Percentiles rank a stretch among this genome's conserved stretches.
These are phyloP conservation scores for Globisporangium nagaii DNA, from an alignment of 352 stramenopile species.

Conservation along the genomic window DNA sequence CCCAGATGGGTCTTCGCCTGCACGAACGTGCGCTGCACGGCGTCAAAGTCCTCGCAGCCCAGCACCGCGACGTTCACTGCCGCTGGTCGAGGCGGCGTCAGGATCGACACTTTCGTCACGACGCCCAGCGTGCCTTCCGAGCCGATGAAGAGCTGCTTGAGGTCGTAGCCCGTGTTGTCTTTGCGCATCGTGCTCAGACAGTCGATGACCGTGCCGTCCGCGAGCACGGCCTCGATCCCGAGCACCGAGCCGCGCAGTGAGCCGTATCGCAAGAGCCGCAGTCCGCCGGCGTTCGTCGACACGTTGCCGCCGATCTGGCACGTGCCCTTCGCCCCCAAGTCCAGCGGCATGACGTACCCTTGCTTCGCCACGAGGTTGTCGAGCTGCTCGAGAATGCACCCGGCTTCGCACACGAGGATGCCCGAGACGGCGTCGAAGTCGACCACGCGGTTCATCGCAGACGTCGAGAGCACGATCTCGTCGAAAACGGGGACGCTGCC, in stretches of 20 bases:
- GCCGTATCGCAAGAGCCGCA: slow-evolving; percentile 93
- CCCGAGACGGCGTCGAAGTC: slow-evolving; percentile 85
- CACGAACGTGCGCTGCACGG: slow-evolving; percentile 75
- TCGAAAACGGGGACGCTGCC: slow-evolving; percentile 88
- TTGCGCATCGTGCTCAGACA: slow-evolving; percentile 92
- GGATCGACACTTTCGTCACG: slow-evolving; percentile 90
- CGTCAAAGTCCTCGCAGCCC: slow-evolving; percentile 84
- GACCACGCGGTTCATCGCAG: slow-evolving; percentile 90
- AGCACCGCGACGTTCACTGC: slow-evolving; percentile 90
- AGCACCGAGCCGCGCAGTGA: slow-evolving; percentile 93
- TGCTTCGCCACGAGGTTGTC: slow-evolving; percentile 81
- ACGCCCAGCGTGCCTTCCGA: slow-evolving; percentile 97
- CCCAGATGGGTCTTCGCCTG: slow-evolving; percentile 85
- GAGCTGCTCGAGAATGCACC: slow-evolving; percentile 94
- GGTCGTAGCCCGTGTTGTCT: slow-evolving; percentile 97
- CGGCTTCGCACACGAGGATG: slow-evolving; percentile 85
- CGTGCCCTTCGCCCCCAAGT: slow-evolving; percentile 94
- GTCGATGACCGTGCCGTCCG: slow-evolving; percentile 89
- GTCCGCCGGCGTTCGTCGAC: slow-evolving; percentile 92
- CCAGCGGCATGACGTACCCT: slow-evolving; percentile 91
- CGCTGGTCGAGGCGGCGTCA: slow-evolving; percentile 57
- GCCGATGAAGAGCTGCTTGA: slow-evolving; percentile 97
- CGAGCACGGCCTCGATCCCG: slow-evolving; percentile 94
- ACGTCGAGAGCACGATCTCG: slow-evolving; percentile 93
- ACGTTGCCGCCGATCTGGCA: slow-evolving; percentile 97